Percentiles rank a stretch among this genome's conserved stretches.
Conservation (phyloP, 140 eudicot genomes). For the Flaveria floridana region DNA sequence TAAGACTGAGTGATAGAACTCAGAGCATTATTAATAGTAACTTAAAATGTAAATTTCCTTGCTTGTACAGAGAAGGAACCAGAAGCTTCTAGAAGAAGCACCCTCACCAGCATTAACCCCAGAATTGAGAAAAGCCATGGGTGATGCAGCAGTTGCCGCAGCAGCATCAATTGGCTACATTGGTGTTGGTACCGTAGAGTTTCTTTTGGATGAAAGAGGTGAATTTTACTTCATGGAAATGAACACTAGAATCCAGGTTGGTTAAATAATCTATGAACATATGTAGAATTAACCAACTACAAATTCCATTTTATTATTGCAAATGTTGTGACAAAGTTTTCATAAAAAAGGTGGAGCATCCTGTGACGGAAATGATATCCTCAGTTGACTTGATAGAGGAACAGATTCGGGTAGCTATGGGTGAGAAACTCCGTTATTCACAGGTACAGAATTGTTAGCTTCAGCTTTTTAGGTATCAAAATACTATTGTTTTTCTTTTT, state of each 20-base stretch:
- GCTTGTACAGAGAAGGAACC: conserved; percentile 88
- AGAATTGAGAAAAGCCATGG: conserved; percentile 97
- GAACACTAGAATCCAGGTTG: conserved; percentile 98
- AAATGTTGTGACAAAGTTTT: neutral
- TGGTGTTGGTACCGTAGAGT: conserved; percentile 97
- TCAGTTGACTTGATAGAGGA: conserved; percentile 98
- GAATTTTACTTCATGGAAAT: conserved; percentile 98
- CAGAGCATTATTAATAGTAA: neutral
- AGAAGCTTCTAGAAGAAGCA: conserved; percentile 97
- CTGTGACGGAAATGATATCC: conserved; percentile 98
- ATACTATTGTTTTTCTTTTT: conserved; percentile 4
- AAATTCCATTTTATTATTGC: conserved; percentile 4
- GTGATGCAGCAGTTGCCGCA: conserved; percentile 99
- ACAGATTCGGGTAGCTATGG: conserved; percentile 95
- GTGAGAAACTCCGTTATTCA: conserved; percentile 83
- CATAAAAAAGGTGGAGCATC: conserved; percentile 84
- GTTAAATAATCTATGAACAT: conserved; percentile 10
- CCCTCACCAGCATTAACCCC: conserved; percentile 98
- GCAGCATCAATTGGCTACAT: conserved; percentile 97
- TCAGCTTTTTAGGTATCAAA: neutral
- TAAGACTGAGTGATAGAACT: neutral
- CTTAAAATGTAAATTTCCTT: neutral
- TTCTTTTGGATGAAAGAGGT: conserved; percentile 99
- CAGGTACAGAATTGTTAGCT: conserved; percentile 52
- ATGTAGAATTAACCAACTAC: conserved; percentile 3